Base-by-base conservation (phyloP, 2,329 filamentous ascomycete species). In the Botrytis fabae region DNA sequence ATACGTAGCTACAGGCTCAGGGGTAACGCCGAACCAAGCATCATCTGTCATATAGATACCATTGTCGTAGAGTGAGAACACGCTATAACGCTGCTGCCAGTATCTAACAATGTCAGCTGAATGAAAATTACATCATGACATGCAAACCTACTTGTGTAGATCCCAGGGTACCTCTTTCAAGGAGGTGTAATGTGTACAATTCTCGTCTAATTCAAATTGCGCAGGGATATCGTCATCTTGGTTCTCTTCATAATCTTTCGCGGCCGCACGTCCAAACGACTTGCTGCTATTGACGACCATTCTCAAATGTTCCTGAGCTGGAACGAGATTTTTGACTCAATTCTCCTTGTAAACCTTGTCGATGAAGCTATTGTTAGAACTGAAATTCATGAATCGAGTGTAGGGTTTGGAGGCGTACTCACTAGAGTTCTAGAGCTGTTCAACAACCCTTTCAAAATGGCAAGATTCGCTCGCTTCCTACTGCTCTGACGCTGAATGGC, bases 11-110 rank as follows among this genome's bases (percentile, higher is more conserved):
- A 99, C 89, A 7, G 93, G 92, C 82, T 99, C 95, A 22, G 96
- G 95, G 0, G 97, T 99, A 12, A 98, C 95, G 72, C 95, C 96
- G 81, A 96, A 99, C 96, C 96, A 99, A 71, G 94, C 92, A 83
- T 95, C 92, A 81, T 97, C 91, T 0, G 97, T 99, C 86, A 99
- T 90, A 85, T 90, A 92, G 77, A 99, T 88, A 72, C 94, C 95
- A 73, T 95, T 88, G 81, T 98, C 92, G 81, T 98, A 99, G 78
- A 87, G 88, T 25, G 91, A 91, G 83, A 97, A 99, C 76, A 99
- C 93, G 70, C 90, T 91, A 81, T 96, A 91, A 74, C 96, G 89
- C 80, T 98, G 95, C 25, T 91, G 87, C 89, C 93, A 99, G 83
- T 99, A 99, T 81, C 94, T 97, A 64, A 2, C 46, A 38, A 74